Conservation (phyloP, 2,329 filamentous ascomycete genomes). For the Sarocladiaceae sp. region DNA sequence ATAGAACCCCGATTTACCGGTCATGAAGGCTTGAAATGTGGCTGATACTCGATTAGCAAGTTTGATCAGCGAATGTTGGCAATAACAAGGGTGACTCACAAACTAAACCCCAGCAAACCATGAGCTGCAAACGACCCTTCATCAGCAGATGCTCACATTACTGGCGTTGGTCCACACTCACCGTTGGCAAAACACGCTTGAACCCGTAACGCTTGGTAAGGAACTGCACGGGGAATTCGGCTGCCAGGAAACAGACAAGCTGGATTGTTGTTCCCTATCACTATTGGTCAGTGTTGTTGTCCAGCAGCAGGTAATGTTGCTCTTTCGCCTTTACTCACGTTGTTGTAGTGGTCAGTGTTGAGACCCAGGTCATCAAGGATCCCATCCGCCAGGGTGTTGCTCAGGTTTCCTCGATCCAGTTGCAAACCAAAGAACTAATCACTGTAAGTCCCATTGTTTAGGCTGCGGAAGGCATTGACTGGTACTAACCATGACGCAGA, state of each 20-base stretch:
- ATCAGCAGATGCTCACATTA: background rate
- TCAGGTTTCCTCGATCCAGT: conserved; percentile 57
- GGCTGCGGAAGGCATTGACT: background rate
- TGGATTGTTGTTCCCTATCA: conserved; percentile 46
- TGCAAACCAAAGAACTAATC: conserved; percentile 54
- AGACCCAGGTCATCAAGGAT: conserved; percentile 47
- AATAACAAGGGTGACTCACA: conserved; percentile 17
- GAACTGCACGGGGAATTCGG: conserved; percentile 54
- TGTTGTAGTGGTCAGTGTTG: conserved; percentile 48
- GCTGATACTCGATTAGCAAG: conserved; percentile 19
- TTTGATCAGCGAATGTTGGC: conserved; percentile 2
- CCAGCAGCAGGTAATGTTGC: background rate
- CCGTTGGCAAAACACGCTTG: conserved; percentile 45
- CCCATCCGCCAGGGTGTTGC: conserved; percentile 56
- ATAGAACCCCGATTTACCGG: conserved; percentile 39
- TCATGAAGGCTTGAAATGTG: conserved; percentile 45
- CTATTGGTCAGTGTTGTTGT: background rate
- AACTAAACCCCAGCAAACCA: conserved; percentile 43
- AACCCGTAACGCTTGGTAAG: conserved; percentile 53
- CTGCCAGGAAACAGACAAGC: conserved; percentile 44
- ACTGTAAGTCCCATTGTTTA: background rate
- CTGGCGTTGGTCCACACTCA: conserved; percentile 12
- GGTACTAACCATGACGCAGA: conserved; percentile 34
- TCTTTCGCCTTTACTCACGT: conserved; percentile 24
- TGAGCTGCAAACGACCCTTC: conserved; percentile 25